Evolutionary conservation across 352 stramenopile species (phyloP).

Genomic region (Phytophthora ohioensis): DNA sequence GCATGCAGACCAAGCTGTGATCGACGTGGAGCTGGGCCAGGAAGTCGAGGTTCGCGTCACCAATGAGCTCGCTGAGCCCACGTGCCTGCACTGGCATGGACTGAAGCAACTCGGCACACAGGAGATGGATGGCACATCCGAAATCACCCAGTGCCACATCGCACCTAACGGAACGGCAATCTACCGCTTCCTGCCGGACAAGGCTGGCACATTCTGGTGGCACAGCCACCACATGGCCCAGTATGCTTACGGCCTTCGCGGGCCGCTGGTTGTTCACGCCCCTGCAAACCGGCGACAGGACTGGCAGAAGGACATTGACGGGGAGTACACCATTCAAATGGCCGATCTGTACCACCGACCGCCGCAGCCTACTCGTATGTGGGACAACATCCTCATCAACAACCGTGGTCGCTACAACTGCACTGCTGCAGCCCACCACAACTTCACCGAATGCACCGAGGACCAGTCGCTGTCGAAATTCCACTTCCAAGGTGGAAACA

Average conservation of each 20-base stretch:
- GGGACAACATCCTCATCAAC: slow-evolving; percentile 52
- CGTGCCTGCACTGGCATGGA: slow-evolving; percentile 51
- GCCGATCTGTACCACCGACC: slow-evolving; percentile 44
- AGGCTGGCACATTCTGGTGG: slow-evolving; percentile 51
- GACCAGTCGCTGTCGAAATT: slow-evolving; percentile 37
- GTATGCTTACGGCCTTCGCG: slow-evolving; percentile 48
- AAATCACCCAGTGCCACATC: slow-evolving; percentile 51
- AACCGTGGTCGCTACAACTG: slow-evolving; percentile 51
- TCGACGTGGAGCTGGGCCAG: slow-evolving; percentile 39
- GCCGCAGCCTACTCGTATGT: slow-evolving; percentile 23
- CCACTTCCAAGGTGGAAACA: slow-evolving; percentile 37
- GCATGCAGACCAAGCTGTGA: slow-evolving; percentile 34
- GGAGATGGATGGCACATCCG: slow-evolving; percentile 49
- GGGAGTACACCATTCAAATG: slow-evolving; percentile 41
- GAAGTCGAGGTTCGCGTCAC: slow-evolving; percentile 39
- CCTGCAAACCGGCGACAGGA: slow-evolving; percentile 19
- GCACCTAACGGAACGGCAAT: slow-evolving; percentile 22
- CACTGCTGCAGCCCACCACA: slow-evolving; percentile 24
- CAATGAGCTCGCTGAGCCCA: slow-evolving; percentile 35
- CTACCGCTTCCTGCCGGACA: slow-evolving; percentile 42
- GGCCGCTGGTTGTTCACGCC: slow-evolving; percentile 41
- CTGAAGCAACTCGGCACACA: slow-evolving; percentile 46
- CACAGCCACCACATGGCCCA: slow-evolving; percentile 43
- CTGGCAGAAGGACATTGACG: slow-evolving; percentile 34
- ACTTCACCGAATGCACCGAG: slow-evolving; percentile 26